These are phyloP conservation scores for Hypericum androsaemum DNA, from an alignment of 345 rosid genomes.

Conservation along the genomic window DNA sequence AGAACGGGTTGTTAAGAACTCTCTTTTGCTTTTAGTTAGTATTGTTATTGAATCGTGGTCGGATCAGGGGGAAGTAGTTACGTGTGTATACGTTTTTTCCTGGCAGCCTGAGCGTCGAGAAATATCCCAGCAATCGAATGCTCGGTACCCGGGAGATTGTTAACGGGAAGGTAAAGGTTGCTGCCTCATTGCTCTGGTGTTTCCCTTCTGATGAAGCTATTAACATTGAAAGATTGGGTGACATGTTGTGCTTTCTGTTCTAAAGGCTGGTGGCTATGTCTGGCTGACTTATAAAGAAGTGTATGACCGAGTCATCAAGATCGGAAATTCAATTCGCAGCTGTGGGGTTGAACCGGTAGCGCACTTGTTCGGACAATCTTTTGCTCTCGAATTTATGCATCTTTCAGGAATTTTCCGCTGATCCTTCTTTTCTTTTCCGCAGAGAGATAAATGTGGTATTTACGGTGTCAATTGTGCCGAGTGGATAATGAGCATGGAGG, in stretches of 20 bases:
- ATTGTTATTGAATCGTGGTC: too few species aligned
- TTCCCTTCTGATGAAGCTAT: not conserved
- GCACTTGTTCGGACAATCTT: not conserved
- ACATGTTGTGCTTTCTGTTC: conserved; percentile 1
- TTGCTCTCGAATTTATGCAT: not conserved
- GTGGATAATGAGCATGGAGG: conserved; percentile 99
- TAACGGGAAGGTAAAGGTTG: conserved; percentile 49
- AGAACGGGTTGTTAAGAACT: too few species aligned
- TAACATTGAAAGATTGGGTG: not conserved
- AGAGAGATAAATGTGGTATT: conserved; percentile 88
- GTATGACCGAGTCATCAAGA: conserved; percentile 60
- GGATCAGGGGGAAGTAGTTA: too few species aligned
- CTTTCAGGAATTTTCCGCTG: not conserved
- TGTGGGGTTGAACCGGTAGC: conserved; percentile 76
- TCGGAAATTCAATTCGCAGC: conserved; percentile 73
- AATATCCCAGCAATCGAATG: conserved; percentile 66
- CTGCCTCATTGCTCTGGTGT: not conserved
- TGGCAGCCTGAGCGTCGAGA: conserved; percentile 65
- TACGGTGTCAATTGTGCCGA: conserved; percentile 81
- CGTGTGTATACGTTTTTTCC: conserved; percentile 3
- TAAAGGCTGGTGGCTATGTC: conserved; percentile 71
- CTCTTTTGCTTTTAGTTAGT: too few species aligned
- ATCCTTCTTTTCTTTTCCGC: conserved; percentile 9
- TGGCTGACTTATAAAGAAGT: conserved; percentile 88
- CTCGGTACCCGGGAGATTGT: conserved; percentile 79